Conservation (phyloP, 148 eudicot genomes). For the Rhododendron vialii region DNA sequence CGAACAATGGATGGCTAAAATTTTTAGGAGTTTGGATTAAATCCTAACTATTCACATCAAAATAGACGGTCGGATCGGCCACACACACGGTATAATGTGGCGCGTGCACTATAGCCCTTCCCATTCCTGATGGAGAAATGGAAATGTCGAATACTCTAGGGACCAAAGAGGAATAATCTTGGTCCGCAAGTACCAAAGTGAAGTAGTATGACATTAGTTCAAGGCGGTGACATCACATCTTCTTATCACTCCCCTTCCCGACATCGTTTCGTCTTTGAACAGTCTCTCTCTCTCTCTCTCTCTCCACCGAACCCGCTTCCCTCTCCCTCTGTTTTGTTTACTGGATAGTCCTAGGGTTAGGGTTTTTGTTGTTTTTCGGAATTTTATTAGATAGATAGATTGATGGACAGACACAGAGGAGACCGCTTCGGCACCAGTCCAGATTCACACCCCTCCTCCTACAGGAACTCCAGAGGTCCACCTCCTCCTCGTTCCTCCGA, state of each 20-base stretch:
- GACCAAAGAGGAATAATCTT: background rate
- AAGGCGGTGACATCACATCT: background rate
- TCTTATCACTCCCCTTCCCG: background rate
- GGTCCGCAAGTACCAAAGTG: background rate
- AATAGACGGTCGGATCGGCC: too few species aligned
- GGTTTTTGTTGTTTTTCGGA: conserved; percentile 4
- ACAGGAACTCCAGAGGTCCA: conserved; percentile 29
- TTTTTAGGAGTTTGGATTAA: fast-evolving
- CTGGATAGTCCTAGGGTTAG: conserved; percentile 8
- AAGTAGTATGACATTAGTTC: background rate
- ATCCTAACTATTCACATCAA: fast-evolving
- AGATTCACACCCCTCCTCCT: conserved; percentile 24
- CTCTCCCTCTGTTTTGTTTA: background rate
- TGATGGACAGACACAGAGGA: conserved; percentile 35
- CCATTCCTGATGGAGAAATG: too few species aligned
- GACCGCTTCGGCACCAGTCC: conserved; percentile 28
- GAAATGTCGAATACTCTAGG: background rate
- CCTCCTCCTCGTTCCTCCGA: conserved; percentile 37
- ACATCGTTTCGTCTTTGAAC: background rate
- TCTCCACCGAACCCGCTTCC: background rate
- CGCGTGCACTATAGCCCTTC: too few species aligned
- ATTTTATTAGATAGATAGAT: background rate
- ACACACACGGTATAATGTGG: fast-evolving
- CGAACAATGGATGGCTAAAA: too few species aligned
- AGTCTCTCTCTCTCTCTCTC: background rate